A percentile compares a stretch with the other conserved stretches of the same genome.
These are phyloP conservation scores for Tolypocladium paradoxum DNA, from an alignment of 2,329 filamentous ascomycete genomes.

Conservation along the genomic window DNA sequence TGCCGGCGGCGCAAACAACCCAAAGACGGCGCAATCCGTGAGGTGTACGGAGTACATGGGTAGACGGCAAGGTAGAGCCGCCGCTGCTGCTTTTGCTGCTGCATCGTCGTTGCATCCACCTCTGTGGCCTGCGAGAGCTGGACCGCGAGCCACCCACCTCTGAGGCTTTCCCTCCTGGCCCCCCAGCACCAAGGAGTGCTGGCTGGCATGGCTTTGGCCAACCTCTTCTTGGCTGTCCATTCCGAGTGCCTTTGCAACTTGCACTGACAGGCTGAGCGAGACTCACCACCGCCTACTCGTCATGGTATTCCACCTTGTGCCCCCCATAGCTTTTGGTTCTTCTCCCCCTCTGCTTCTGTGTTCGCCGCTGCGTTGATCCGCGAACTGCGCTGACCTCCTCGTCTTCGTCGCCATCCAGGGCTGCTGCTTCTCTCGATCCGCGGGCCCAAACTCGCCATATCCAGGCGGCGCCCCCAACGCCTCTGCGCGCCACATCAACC, in stretches of 20 bases:
- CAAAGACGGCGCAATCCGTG: neutral
- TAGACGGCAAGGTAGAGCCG: neutral
- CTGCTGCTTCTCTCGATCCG: slow-evolving; percentile 45
- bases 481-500: slow-evolving; percentile 44
- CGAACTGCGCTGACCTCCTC: neutral
- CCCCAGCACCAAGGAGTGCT: neutral
- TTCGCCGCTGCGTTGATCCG: neutral
- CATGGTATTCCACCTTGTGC: slow-evolving; percentile 1
- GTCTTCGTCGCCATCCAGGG: slow-evolving; percentile 27
- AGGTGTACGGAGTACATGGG: no score
- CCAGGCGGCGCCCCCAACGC: slow-evolving; percentile 36
- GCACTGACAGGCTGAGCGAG: neutral
- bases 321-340: neutral
- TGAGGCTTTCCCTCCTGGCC: neutral
- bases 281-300: neutral
- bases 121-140: neutral
- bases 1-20: neutral
- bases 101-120: neutral
- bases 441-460: slow-evolving; percentile 43
- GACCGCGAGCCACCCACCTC: neutral
- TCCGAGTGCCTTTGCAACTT: neutral
- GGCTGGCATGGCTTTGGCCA: slow-evolving; percentile 9
- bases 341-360: neutral
- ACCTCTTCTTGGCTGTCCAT: neutral
- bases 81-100: neutral